Percentiles rank a stretch among this genome's conserved stretches.
These are phyloP conservation scores for Fusarium decemcellulare DNA, from an alignment of 2,329 filamentous ascomycete species.

Conservation along the genomic window DNA sequence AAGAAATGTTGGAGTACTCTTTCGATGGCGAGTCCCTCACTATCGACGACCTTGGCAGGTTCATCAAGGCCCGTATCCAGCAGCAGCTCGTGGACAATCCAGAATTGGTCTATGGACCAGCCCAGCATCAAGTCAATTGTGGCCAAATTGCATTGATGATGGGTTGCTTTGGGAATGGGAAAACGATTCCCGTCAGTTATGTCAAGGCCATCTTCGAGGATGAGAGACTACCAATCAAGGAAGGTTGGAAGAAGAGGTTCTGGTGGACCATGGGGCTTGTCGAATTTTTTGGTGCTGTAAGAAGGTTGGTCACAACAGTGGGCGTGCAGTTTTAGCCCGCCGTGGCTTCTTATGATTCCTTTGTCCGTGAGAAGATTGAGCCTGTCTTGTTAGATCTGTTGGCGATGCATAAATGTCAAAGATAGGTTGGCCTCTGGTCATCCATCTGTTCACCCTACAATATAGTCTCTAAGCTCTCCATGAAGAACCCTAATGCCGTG, in stretches of 20 bases:
- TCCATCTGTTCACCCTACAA: too few relatives aligned
- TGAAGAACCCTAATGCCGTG: too few relatives aligned
- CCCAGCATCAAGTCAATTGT: constrained; percentile 24
- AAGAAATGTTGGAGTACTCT: not conserved
- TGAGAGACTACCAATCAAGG: constrained; percentile 37
- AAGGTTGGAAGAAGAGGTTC: constrained; percentile 37
- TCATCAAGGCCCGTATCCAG: constrained; percentile 20
- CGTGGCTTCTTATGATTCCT: too few relatives aligned
- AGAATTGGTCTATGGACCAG: constrained; percentile 11
- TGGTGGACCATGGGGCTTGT: constrained; percentile 41
- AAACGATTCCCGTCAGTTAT: constrained; percentile 22
- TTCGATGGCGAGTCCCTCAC: not conserved
- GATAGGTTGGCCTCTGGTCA: too few relatives aligned
- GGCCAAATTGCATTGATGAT: constrained; percentile 23
- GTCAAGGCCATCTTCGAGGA: constrained; percentile 41
- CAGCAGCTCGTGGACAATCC: constrained; percentile 15
- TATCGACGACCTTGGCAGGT: not conserved
- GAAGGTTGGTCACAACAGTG: constrained; percentile 4
- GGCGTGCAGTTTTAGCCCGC: constrained; percentile 6
- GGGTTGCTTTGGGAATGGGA: constrained; percentile 17
- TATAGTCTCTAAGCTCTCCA: too few relatives aligned
- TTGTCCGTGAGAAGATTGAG: too few relatives aligned
- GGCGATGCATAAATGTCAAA: too few relatives aligned
- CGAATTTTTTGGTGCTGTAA: constrained; percentile 28
- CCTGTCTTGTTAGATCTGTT: too few relatives aligned